Conservation (phyloP, 495 filamentous ascomycete genomes). For the Podospora pseudocomata region DNA sequence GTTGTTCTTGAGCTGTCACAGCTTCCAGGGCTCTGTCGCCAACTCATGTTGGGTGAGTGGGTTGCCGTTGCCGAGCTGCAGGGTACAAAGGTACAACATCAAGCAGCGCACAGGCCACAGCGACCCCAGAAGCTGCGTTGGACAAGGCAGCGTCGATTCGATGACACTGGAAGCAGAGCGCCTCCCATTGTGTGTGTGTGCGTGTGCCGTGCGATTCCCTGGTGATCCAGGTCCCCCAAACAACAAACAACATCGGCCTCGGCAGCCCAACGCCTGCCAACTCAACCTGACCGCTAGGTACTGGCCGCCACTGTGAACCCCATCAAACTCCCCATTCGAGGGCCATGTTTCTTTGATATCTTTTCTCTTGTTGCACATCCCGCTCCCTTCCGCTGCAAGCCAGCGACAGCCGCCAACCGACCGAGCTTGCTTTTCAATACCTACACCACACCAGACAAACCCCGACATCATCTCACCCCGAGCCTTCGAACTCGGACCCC, state of each 20-base stretch:
- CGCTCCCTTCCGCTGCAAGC: constrained; percentile 11
- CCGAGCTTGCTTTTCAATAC: background rate
- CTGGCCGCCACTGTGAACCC: constrained; percentile 7
- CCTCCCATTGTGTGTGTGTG: background rate
- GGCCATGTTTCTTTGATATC: constrained; percentile 22
- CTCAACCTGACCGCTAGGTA: constrained; percentile 13
- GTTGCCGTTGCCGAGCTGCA: constrained; percentile 14
- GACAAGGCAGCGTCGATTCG: constrained; percentile 3
- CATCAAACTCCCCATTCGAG: constrained; percentile 12
- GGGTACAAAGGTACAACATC: background rate
- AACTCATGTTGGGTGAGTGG: constrained; percentile 4
- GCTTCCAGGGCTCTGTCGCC: background rate
- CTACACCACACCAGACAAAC: background rate
- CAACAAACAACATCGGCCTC: constrained; percentile 24
- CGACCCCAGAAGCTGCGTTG: background rate
- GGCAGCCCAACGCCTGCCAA: constrained; percentile 13
- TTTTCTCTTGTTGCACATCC: background rate
- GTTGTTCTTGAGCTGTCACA: background rate
- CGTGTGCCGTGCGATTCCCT: background rate
- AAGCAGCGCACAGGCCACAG: background rate
- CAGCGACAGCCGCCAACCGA: constrained; percentile 8
- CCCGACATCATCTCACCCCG: background rate
- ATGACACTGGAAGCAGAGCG: background rate
- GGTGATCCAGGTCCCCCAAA: constrained; percentile 21
- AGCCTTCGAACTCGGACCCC: constrained; percentile 15